These are phyloP conservation scores for Naganishia albida DNA, from an alignment of 1,284 basidiomycete genomes.

Conservation along the genomic window DNA sequence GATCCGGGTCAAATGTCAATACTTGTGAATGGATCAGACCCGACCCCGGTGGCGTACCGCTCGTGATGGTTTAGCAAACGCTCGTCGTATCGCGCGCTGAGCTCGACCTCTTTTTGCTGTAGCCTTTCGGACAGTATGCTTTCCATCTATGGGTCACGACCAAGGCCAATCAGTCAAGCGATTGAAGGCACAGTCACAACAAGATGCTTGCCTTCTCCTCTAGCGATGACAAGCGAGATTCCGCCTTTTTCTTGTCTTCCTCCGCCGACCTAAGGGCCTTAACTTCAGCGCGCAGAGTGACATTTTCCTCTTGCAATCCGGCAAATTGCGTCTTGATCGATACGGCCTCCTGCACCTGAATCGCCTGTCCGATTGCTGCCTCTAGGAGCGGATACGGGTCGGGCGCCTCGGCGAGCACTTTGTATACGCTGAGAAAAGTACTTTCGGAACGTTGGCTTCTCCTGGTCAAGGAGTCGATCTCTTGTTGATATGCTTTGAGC, in stretches of 20 bases:
- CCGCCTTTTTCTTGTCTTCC: conserved; percentile 72
- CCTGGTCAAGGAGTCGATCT: conserved; percentile 92
- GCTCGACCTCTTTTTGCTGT: conserved; percentile 85
- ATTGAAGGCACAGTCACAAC: neutral
- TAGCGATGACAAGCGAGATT: conserved; percentile 70
- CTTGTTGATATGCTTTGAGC: conserved; percentile 91
- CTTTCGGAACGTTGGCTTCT: conserved; percentile 88
- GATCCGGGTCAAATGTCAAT: too few relatives aligned
- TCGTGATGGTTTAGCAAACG: conserved; percentile 92
- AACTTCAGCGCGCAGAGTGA: conserved; percentile 69
- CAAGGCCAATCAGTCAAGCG: conserved; percentile 9
- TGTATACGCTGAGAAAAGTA: conserved; percentile 90
- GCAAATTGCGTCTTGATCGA: conserved; percentile 72
- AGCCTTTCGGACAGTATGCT: conserved; percentile 81
- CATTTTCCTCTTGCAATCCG: conserved; percentile 74
- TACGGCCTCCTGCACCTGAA: conserved; percentile 76
- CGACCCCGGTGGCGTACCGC: conserved; percentile 60
- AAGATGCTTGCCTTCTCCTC: conserved; percentile 69
- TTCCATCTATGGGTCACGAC: conserved; percentile 68
- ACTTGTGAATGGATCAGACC: too few relatives aligned
- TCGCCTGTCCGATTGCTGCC: conserved; percentile 86
- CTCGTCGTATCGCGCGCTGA: conserved; percentile 95
- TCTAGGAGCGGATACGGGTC: conserved; percentile 96
- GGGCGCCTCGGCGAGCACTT: conserved; percentile 87
- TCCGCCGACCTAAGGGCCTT: conserved; percentile 68